Evolutionary conservation across 805 yeast species (phyloP).

Genomic region (Starmerella geochares): DNA sequence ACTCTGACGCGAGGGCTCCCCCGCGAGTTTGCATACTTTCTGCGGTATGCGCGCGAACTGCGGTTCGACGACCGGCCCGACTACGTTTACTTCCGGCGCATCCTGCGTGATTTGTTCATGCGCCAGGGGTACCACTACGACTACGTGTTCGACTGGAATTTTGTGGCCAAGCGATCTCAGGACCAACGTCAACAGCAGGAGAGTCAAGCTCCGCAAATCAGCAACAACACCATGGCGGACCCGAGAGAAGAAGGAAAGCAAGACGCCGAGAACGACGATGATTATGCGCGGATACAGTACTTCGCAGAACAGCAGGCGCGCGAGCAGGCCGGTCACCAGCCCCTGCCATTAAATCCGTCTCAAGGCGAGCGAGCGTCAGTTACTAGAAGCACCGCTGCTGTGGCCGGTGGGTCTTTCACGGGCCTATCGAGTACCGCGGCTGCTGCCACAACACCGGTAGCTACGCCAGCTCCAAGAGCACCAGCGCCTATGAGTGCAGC

Average conservation of each 20-base stretch:
- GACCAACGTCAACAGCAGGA: slow-evolving; percentile 1
- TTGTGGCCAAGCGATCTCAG: slow-evolving; percentile 18
- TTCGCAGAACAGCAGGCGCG: slow-evolving; percentile 6
- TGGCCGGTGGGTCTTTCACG: neutral
- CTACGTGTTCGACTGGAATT: slow-evolving; percentile 88
- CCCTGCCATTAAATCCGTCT: neutral
- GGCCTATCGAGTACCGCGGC: neutral
- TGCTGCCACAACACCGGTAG: neutral
- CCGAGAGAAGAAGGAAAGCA: neutral
- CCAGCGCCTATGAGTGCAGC: neutral
- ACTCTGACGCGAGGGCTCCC: slow-evolving; percentile 86
- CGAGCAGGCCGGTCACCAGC: neutral
- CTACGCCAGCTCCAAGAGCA: neutral
- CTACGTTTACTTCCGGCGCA: slow-evolving; percentile 74
- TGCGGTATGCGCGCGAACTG: slow-evolving; percentile 79
- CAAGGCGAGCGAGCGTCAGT: neutral
- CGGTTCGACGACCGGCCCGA: slow-evolving; percentile 96
- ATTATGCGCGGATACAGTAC: slow-evolving; percentile 1
- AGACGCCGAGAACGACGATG: neutral
- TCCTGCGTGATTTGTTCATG: slow-evolving; percentile 79
- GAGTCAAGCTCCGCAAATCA: neutral
- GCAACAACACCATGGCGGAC: neutral
- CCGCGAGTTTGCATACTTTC: slow-evolving; percentile 73
- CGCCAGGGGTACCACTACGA: slow-evolving; percentile 86
- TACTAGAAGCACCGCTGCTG: neutral